Conservation (phyloP, 2,329 filamentous ascomycete species). For the Aspergillus neotritici region DNA sequence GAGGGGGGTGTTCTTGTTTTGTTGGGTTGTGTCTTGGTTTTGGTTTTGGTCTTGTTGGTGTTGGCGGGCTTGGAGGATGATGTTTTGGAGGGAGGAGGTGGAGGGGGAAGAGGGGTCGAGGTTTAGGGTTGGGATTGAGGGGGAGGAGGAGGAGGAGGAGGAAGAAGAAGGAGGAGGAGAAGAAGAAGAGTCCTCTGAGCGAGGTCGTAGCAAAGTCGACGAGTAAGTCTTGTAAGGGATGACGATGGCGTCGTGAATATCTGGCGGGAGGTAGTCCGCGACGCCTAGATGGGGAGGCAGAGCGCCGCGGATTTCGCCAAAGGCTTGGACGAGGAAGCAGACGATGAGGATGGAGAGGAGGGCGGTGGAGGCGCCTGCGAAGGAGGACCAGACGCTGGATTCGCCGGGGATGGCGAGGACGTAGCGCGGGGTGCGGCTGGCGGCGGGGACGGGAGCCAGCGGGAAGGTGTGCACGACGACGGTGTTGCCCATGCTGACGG, state of each 20-base stretch:
- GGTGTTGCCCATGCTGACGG: slow-evolving; percentile 72
- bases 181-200: slow-evolving; percentile 14
- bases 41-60: too few relatives aligned
- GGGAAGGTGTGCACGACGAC: slow-evolving; percentile 75
- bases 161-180: slow-evolving; percentile 13
- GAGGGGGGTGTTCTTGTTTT: slow-evolving; percentile 7
- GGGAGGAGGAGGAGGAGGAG: slow-evolving; percentile 13
- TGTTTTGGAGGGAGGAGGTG: slow-evolving; percentile 11
- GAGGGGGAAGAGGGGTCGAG: slow-evolving; percentile 17
- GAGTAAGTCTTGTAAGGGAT: slow-evolving; percentile 28
- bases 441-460: slow-evolving; percentile 45
- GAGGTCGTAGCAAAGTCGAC: too few relatives aligned
- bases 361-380: slow-evolving; percentile 53
- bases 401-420: slow-evolving; percentile 59
- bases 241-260: slow-evolving; percentile 40
- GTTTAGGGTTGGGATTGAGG: slow-evolving; percentile 8
- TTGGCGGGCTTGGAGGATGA: neutral
- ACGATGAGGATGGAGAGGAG: slow-evolving; percentile 58
- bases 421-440: slow-evolving; percentile 57
- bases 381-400: slow-evolving; percentile 48
- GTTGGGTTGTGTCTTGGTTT: neutral
- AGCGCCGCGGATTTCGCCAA: slow-evolving; percentile 57
- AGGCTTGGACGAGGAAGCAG: slow-evolving; percentile 56
- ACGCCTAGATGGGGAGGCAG: slow-evolving; percentile 54
- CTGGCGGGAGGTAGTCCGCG: slow-evolving; percentile 50